A percentile compares a stretch with the other conserved stretches of the same genome.
Evolutionary conservation across 495 filamentous ascomycete species (phyloP).

Genomic region (Letharia columbiana): DNA sequence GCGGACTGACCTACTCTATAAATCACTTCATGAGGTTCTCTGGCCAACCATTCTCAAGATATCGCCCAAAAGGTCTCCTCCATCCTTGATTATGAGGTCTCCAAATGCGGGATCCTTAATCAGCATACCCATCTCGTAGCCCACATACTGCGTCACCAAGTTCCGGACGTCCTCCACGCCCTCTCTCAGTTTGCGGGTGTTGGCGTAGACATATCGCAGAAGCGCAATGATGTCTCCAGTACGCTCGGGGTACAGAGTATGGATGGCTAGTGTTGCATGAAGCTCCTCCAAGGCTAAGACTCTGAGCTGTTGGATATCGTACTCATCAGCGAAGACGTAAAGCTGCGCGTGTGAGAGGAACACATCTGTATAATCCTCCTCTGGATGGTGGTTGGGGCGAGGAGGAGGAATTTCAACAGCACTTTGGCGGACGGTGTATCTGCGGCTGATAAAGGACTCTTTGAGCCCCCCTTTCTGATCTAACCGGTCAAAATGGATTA

Average conservation of each 20-base stretch:
- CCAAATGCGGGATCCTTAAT: conserved; percentile 28
- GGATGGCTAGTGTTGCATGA: conserved; percentile 27
- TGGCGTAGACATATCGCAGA: conserved; percentile 30
- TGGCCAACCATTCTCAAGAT: conserved; percentile 24
- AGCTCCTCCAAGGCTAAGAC: conserved; percentile 31
- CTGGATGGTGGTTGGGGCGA: conserved; percentile 6
- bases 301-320: conserved; percentile 28
- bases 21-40: conserved; percentile 13
- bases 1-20: too few species aligned
- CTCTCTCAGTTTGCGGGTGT: conserved; percentile 13
- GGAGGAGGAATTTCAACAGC: conserved; percentile 1
- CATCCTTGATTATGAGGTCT: conserved; percentile 23
- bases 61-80: conserved; percentile 19
- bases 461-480: neutral
- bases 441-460: conserved; percentile 13
- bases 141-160: conserved; percentile 27
- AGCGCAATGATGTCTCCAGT: conserved; percentile 29
- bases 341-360: conserved; percentile 33
- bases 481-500: too few species aligned
- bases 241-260: conserved; percentile 26
- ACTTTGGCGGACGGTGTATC: neutral
- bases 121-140: conserved; percentile 28
- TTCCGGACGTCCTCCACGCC: conserved; percentile 23
- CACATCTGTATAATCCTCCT: conserved; percentile 32
- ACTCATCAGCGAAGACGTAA: conserved; percentile 34